Evolutionary conservation across 768 basidiomycete species (phyloP).

Genomic region (Phanerodontia chrysosporium): DNA sequence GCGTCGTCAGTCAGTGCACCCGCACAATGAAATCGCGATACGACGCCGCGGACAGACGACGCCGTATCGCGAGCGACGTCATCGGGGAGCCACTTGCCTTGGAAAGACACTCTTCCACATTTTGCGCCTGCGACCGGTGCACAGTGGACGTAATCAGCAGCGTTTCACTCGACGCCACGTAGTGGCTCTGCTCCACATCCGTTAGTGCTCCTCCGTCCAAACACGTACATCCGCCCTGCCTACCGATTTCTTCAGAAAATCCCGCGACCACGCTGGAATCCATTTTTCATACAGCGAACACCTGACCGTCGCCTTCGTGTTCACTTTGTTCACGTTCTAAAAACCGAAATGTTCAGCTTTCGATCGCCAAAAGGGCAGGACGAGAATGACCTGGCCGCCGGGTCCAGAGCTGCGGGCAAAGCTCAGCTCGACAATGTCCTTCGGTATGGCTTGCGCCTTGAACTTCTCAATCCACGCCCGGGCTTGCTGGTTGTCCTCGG

Average conservation of each 20-base stretch:
- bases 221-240: constrained; percentile 21
- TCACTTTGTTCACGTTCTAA: constrained; percentile 88
- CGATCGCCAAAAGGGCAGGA: constrained; percentile 3
- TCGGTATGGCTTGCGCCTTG: constrained; percentile 41
- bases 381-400: constrained; percentile 63
- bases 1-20: background rate
- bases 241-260: constrained; percentile 45
- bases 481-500: constrained; percentile 44
- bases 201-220: background rate
- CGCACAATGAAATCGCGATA: background rate
- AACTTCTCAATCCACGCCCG: constrained; percentile 54
- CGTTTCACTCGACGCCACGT: constrained; percentile 62
- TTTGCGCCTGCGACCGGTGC: constrained; percentile 75
- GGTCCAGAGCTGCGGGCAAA: constrained; percentile 83
- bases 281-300: constrained; percentile 55
- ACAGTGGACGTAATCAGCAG: constrained; percentile 66
- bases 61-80: constrained; percentile 6
- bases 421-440: constrained; percentile 50
- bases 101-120: constrained; percentile 64
- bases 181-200: constrained; percentile 45
- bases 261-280: constrained; percentile 67
- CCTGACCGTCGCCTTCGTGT: constrained; percentile 70
- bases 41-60: constrained; percentile 1
- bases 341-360: background rate
- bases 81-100: constrained; percentile 42